These are phyloP conservation scores for Cyanidiococcus yangmingshanensis DNA, from an alignment of 23 red algal genomes.

Conservation along the genomic window DNA sequence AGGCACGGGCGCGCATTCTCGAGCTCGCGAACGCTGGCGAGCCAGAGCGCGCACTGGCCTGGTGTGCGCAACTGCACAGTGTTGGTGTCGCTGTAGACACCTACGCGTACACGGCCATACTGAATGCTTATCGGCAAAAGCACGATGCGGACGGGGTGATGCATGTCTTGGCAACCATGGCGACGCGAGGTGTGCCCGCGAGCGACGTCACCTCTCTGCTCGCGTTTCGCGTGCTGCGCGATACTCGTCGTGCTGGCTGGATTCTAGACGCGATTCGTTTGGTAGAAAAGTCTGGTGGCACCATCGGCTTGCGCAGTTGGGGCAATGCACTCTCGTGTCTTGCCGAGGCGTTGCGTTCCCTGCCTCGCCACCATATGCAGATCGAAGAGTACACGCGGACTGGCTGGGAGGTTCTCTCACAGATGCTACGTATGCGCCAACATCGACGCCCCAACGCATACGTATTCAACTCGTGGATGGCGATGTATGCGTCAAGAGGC, in stretches of 20 bases:
- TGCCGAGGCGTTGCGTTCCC: neutral
- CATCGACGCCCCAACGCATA: neutral
- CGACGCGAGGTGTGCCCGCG: neutral
- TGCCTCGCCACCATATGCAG: neutral
- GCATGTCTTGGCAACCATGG: neutral
- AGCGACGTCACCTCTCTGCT: constrained; percentile 15
- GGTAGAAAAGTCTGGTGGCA: neutral
- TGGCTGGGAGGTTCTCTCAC: neutral
- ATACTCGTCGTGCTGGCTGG: neutral
- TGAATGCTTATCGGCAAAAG: neutral
- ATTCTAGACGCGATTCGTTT: neutral
- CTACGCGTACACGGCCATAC: neutral
- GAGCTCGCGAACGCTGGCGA: neutral
- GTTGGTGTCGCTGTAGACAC: neutral
- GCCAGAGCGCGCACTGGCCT: neutral
- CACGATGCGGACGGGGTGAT: neutral
- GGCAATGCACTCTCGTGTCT: constrained; percentile 1
- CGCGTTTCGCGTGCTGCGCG: neutral
- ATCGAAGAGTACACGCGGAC: neutral
- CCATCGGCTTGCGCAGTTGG: constrained; percentile 1
- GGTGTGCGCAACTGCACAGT: neutral
- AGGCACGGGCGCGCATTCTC: neutral
- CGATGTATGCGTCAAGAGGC: constrained; percentile 10
- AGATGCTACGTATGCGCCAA: neutral
- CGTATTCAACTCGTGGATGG: constrained; percentile 10